Conservation (phyloP, 2,329 filamentous ascomycete species). For the Neurospora sp. region DNA sequence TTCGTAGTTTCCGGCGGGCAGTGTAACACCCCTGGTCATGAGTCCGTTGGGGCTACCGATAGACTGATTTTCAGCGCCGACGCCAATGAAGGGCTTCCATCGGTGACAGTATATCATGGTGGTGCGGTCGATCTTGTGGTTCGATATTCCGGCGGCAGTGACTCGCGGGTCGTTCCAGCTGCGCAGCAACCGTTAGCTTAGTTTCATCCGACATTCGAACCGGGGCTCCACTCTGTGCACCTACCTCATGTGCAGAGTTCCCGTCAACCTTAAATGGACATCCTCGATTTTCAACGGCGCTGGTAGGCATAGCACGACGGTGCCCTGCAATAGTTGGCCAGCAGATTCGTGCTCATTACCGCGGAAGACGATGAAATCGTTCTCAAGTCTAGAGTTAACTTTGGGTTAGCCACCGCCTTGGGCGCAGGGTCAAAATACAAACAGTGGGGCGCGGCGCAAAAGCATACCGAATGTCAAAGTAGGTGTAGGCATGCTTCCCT, state of each 20-base stretch:
- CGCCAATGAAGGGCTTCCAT: conserved; percentile 56
- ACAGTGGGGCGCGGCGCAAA: background rate
- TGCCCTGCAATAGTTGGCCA: conserved; percentile 64
- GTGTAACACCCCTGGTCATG: conserved; percentile 42
- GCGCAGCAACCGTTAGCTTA: conserved; percentile 10
- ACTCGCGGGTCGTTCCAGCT: conserved; percentile 43
- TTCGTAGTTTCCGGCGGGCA: conserved; percentile 70
- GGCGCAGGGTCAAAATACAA: background rate
- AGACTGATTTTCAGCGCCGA: conserved; percentile 9
- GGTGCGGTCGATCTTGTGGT: conserved; percentile 48
- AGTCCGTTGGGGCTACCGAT: conserved; percentile 18
- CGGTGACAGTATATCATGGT: conserved; percentile 55
- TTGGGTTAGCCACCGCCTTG: conserved; percentile 2
- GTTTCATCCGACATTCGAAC: conserved; percentile 13
- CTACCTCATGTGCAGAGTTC: conserved; percentile 59
- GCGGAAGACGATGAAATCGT: conserved; percentile 70
- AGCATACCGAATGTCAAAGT: conserved; percentile 49
- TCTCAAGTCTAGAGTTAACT: conserved; percentile 50
- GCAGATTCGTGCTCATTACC: conserved; percentile 66
- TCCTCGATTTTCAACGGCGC: conserved; percentile 62
- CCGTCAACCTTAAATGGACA: conserved; percentile 60
- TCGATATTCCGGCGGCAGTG: conserved; percentile 48
- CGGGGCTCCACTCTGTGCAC: conserved; percentile 21
- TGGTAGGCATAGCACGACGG: conserved; percentile 62
- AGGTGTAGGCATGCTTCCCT: conserved; percentile 39